Percentiles rank a stretch among this genome's conserved stretches.
phyloP scores from a whole-genome alignment of 1,284 basidiomycete genomes.

The Boletus mariae region DNA sequence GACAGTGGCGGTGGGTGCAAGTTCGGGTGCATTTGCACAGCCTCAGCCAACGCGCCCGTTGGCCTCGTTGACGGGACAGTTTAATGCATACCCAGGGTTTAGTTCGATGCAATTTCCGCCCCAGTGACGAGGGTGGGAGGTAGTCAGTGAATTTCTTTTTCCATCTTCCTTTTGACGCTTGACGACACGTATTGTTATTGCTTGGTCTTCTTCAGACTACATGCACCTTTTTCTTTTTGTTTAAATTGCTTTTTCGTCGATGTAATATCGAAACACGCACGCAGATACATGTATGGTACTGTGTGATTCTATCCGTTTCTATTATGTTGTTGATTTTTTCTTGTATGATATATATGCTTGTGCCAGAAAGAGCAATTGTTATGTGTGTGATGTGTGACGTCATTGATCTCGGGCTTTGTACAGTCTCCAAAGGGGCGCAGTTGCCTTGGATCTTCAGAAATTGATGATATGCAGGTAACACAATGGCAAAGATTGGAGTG shows the following conservation, averaged over 20 bases:
- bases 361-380: no score
- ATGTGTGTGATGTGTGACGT: neutral
- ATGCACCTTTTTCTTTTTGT: neutral
- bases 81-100: constrained; percentile 19
- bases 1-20: constrained; percentile 7
- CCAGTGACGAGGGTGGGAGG: constrained; percentile 9
- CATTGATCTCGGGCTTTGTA: neutral
- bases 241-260: neutral
- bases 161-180: neutral
- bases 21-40: constrained; percentile 18
- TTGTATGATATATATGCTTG: neutral
- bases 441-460: no score
- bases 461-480: no score
- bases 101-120: constrained; percentile 21
- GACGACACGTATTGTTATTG: constrained; percentile 25
- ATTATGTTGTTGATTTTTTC: neutral
- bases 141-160: neutral
- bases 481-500: no score
- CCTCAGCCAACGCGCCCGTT: constrained; percentile 24
- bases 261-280: neutral
- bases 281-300: neutral
- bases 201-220: constrained; percentile 3
- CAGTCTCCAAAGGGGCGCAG: no score
- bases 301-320: neutral
- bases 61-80: constrained; percentile 14